Percentiles rank a stretch among this genome's conserved stretches.
Evolutionary conservation across 352 stramenopile genomes (phyloP).

Genomic region (Phytopythium chamaehyphon): DNA sequence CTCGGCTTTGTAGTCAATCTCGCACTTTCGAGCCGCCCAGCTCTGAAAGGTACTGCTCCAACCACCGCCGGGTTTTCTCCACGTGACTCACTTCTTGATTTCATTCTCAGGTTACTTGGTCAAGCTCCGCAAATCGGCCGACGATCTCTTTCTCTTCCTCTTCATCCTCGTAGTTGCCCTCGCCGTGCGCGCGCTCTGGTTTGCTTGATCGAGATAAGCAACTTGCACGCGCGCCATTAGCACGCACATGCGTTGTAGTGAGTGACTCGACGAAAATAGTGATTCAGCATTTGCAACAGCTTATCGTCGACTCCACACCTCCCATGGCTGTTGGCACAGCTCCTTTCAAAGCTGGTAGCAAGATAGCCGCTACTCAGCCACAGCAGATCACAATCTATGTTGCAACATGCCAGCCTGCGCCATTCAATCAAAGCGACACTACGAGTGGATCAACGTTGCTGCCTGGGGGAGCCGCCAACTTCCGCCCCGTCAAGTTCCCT

Average conservation of each 20-base stretch:
- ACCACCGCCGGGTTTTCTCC: too few species aligned
- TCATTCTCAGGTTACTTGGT: conserved; percentile 45
- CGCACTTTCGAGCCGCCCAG: conserved; percentile 45
- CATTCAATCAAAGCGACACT: conserved; percentile 12
- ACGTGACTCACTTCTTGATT: neutral
- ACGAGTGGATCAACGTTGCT: neutral
- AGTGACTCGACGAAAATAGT: too few species aligned
- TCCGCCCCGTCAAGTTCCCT: conserved; percentile 38
- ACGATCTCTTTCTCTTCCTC: conserved; percentile 77
- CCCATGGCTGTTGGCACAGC: too few species aligned
- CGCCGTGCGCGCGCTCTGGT: conserved; percentile 40
- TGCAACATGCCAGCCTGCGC: conserved; percentile 44
- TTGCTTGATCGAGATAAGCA: conserved; percentile 7
- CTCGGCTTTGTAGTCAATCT: conserved; percentile 65
- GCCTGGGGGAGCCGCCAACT: neutral
- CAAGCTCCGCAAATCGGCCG: conserved; percentile 61
- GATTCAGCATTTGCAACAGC: too few species aligned
- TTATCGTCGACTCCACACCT: too few species aligned
- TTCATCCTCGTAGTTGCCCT: conserved; percentile 53
- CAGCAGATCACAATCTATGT: conserved; percentile 51
- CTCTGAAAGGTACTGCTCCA: conserved; percentile 69
- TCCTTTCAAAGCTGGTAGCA: neutral
- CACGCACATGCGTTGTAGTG: too few species aligned
- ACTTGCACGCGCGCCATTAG: too few species aligned
- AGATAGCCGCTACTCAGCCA: neutral